A percentile compares a stretch with the other conserved stretches of the same genome.
Evolutionary conservation across 495 filamentous ascomycete species (phyloP).

Genomic region (Aspergillus saccharolyticus): DNA sequence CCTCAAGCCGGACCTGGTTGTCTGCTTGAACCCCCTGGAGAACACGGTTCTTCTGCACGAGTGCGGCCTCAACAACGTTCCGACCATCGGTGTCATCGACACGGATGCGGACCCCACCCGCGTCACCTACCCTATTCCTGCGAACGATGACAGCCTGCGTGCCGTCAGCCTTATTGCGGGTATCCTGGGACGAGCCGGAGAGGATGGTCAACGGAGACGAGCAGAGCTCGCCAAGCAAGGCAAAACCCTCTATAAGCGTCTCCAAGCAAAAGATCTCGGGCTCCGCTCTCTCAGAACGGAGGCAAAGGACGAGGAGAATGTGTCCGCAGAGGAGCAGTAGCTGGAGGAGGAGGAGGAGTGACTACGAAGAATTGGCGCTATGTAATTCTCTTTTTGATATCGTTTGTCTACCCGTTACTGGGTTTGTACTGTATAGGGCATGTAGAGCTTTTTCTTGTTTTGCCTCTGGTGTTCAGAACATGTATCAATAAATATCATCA

Average conservation of each 20-base stretch:
- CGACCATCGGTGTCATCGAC: slow-evolving; percentile 92
- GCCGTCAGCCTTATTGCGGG: slow-evolving; percentile 76
- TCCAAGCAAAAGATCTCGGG: slow-evolving; percentile 13
- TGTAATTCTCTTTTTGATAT: slow-evolving; percentile 14
- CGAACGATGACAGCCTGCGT: slow-evolving; percentile 93
- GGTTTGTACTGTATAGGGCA: slow-evolving; percentile 38
- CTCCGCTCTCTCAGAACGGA: no score
- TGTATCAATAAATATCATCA: slow-evolving; percentile 29
- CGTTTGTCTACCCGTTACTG: slow-evolving; percentile 15
- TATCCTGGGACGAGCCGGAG: slow-evolving; percentile 76
- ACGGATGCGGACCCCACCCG: slow-evolving; percentile 88
- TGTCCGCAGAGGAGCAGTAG: background rate
- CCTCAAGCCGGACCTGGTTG: slow-evolving; percentile 83
- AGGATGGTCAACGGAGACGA: slow-evolving; percentile 66
- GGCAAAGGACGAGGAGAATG: no score
- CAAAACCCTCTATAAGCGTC: slow-evolving; percentile 51
- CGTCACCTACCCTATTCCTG: slow-evolving; percentile 95
- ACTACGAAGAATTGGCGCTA: slow-evolving; percentile 1
- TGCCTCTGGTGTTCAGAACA: slow-evolving; percentile 15
- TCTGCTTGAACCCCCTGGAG: slow-evolving; percentile 88
- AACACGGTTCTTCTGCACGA: slow-evolving; percentile 87
- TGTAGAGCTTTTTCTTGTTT: slow-evolving; percentile 24
- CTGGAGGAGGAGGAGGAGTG: slow-evolving; percentile 1
- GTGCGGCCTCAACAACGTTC: slow-evolving; percentile 80
- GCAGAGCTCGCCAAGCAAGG: slow-evolving; percentile 55